These are phyloP conservation scores for Thymus mandschuricus DNA, from an alignment of 257 asterid species.

Conservation along the genomic window DNA sequence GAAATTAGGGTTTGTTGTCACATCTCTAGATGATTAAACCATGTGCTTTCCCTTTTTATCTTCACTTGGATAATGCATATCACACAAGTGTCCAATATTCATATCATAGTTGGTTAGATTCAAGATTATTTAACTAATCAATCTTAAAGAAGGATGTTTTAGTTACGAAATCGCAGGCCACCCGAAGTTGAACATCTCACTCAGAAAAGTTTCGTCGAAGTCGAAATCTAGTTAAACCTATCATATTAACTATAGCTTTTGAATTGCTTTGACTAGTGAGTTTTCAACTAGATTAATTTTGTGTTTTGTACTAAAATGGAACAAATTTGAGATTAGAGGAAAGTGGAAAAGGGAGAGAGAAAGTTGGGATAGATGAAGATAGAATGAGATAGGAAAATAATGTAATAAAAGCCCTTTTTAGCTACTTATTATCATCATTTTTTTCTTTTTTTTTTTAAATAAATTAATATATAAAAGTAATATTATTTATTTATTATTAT, in stretches of 20 bases:
- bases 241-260: too few relatives aligned
- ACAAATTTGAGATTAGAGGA: neutral
- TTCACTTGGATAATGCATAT: constrained; percentile 33
- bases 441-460: too few relatives aligned
- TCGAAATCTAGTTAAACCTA: neutral
- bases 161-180: too few relatives aligned
- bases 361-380: constrained; percentile 18
- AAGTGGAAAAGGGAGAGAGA: neutral
- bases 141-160: too few relatives aligned
- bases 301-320: neutral
- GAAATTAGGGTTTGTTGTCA: constrained; percentile 31
- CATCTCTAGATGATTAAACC: constrained; percentile 35
- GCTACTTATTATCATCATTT: neutral
- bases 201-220: too few relatives aligned
- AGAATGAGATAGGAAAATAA: neutral
- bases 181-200: too few relatives aligned
- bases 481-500: neutral
- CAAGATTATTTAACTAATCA: too few relatives aligned
- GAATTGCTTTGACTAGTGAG: constrained; percentile 7
- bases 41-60: constrained; percentile 43
- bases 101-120: neutral
- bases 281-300: constrained; percentile 6
- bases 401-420: neutral
- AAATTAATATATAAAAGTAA: constrained; percentile 28
- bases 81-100: neutral